These are phyloP conservation scores for Umbelopsis vinacea DNA, from an alignment of 192 early-diverging fungal genomes.

Conservation along the genomic window DNA sequence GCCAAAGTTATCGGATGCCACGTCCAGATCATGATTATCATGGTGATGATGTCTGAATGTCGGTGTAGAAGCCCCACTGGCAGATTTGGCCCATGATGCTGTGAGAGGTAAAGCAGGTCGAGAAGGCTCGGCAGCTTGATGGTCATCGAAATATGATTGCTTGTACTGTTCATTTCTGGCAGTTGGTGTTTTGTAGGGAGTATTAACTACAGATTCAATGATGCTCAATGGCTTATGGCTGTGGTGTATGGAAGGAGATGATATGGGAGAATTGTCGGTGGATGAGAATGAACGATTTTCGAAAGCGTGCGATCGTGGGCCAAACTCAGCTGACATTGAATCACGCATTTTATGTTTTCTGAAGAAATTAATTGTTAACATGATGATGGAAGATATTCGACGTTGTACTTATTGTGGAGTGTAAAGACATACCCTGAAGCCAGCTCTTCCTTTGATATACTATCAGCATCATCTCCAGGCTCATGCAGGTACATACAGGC, in stretches of 20 bases:
- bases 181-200: conserved; percentile 29
- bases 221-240: conserved; percentile 8
- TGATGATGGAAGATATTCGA: neutral
- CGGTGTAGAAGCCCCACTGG: conserved; percentile 37
- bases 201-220: conserved; percentile 20
- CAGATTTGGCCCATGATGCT: conserved; percentile 63
- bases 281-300: neutral
- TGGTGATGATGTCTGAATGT: neutral
- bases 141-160: conserved; percentile 20
- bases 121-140: conserved; percentile 21
- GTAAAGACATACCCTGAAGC: conserved; percentile 60
- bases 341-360: conserved; percentile 48
- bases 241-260: conserved; percentile 30
- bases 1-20: conserved; percentile 42
- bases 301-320: conserved; percentile 15
- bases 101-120: conserved; percentile 57
- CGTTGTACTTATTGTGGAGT: neutral
- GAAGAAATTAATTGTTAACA: neutral
- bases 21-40: neutral
- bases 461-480: conserved; percentile 90
- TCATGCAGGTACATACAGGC: conserved; percentile 97
- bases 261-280: conserved; percentile 27
- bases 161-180: neutral
- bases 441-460: conserved; percentile 88
- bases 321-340: conserved; percentile 23